A percentile compares a stretch with the other conserved stretches of the same genome.
Conservation (phyloP, 2,329 filamentous ascomycete genomes). For the Camillea tinctor region DNA sequence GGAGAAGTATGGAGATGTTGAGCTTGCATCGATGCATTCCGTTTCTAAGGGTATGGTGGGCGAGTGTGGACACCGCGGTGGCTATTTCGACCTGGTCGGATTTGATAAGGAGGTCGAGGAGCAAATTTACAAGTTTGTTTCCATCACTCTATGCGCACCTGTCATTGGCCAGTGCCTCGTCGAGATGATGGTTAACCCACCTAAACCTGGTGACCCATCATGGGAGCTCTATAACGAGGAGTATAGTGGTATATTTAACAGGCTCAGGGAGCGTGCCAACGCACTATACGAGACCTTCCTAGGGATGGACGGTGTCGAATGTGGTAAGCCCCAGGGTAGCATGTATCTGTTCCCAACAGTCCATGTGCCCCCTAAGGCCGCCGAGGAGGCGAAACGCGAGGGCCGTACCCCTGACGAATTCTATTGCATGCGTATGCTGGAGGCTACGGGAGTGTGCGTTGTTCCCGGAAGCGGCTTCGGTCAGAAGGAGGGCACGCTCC, state of each 20-base stretch:
- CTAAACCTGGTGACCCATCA: constrained; percentile 77
- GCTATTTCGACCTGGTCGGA: constrained; percentile 93
- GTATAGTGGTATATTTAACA: constrained; percentile 77
- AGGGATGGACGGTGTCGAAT: constrained; percentile 94
- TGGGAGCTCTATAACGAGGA: constrained; percentile 81
- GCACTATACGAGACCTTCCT: constrained; percentile 89
- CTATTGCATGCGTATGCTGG: constrained; percentile 87
- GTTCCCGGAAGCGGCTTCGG: constrained; percentile 92
- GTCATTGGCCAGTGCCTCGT: constrained; percentile 96
- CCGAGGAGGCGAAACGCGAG: constrained; percentile 72
- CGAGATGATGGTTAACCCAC: constrained; percentile 97
- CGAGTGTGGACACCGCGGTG: constrained; percentile 95
- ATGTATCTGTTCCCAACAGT: constrained; percentile 99
- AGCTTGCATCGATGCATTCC: constrained; percentile 89
- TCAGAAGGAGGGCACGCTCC: constrained; percentile 84
- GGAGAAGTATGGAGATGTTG: constrained; percentile 77
- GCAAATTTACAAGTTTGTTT: constrained; percentile 98
- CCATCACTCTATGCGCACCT: constrained; percentile 92
- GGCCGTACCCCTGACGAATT: constrained; percentile 83
- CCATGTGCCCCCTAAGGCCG: constrained; percentile 71
- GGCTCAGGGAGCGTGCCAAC: constrained; percentile 74
- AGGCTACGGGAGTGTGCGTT: constrained; percentile 91
- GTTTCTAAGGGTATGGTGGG: constrained; percentile 98
- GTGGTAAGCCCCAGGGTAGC: constrained; percentile 83
- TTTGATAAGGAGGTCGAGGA: constrained; percentile 83